Conservation (phyloP, 768 basidiomycete genomes). For the Crepidotus variabilis region DNA sequence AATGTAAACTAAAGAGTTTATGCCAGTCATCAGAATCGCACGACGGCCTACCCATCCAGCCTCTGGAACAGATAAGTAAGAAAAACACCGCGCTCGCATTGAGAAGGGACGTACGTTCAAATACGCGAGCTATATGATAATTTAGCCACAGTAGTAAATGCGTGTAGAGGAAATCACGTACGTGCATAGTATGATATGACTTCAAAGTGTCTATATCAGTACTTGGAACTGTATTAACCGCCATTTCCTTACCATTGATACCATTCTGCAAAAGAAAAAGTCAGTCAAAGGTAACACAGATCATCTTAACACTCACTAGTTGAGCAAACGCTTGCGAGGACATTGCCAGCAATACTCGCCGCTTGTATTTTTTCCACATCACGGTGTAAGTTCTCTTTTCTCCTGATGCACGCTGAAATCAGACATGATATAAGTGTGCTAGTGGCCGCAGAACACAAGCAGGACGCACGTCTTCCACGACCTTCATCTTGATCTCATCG, state of each 20-base stretch:
- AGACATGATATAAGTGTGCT: background rate
- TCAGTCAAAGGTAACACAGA: slow-evolving; percentile 1
- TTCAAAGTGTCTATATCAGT: slow-evolving; percentile 23
- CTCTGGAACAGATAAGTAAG: slow-evolving; percentile 41
- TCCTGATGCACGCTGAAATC: slow-evolving; percentile 62
- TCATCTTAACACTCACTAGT: slow-evolving; percentile 50
- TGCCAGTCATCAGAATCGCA: slow-evolving; percentile 93
- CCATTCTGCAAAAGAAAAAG: slow-evolving; percentile 60
- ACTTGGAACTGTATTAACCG: slow-evolving; percentile 6
- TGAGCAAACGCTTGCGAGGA: slow-evolving; percentile 95
- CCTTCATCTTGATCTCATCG: slow-evolving; percentile 82
- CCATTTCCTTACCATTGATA: slow-evolving; percentile 70
- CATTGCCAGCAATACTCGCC: slow-evolving; percentile 89
- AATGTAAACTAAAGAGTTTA: slow-evolving; percentile 82
- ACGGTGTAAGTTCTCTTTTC: slow-evolving; percentile 71
- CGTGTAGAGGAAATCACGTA: slow-evolving; percentile 33
- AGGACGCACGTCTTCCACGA: slow-evolving; percentile 58
- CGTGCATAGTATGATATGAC: slow-evolving; percentile 95
- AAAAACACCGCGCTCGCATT: background rate
- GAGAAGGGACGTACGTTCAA: slow-evolving; percentile 60
- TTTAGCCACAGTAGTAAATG: background rate
- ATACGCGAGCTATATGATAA: slow-evolving; percentile 64
- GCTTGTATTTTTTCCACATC: slow-evolving; percentile 88
- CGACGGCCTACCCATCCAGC: slow-evolving; percentile 95
- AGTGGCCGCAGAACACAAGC: background rate